Percentiles rank a stretch among this genome's conserved stretches.
These are phyloP conservation scores for Phoenix roebelenii DNA, from an alignment of 176 grass and related monocot genomes.

Conservation along the genomic window DNA sequence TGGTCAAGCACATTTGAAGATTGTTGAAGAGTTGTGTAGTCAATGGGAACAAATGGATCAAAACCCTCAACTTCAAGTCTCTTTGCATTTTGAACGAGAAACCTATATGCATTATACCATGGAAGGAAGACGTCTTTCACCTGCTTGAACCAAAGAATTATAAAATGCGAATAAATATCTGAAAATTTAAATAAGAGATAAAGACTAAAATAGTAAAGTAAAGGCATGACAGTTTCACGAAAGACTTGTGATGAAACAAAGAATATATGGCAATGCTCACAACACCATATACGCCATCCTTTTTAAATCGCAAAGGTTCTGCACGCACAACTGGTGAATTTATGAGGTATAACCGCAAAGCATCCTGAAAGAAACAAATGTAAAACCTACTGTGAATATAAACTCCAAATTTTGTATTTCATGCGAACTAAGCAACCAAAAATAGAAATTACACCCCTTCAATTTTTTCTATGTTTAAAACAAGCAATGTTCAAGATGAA, in stretches of 20 bases:
- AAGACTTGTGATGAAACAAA: neutral
- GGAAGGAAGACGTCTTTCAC: slow-evolving; percentile 99
- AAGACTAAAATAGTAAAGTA: neutral
- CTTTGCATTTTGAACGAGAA: slow-evolving; percentile 97
- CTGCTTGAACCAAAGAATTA: slow-evolving; percentile 33
- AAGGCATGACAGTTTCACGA: neutral
- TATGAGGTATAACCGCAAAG: slow-evolving; percentile 84
- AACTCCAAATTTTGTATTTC: no score
- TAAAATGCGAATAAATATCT: neutral
- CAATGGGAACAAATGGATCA: slow-evolving; percentile 50
- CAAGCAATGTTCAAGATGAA: no score
- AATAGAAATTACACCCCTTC: no score
- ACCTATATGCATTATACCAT: slow-evolving; percentile 98
- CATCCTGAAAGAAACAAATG: slow-evolving; percentile 63
- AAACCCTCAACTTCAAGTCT: slow-evolving; percentile 88
- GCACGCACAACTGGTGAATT: slow-evolving; percentile 97
- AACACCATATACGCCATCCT: slow-evolving; percentile 79
- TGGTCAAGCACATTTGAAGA: slow-evolving; percentile 96
- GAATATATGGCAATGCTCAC: slow-evolving; percentile 32
- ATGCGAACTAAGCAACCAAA: no score
- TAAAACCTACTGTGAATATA: neutral
- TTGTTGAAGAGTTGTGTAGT: slow-evolving; percentile 46
- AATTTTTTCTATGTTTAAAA: no score
- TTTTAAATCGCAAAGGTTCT: slow-evolving; percentile 86
- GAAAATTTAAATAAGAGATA: neutral